These are phyloP conservation scores for Kuraishia borneana DNA, from an alignment of 805 yeast species.

Conservation along the genomic window DNA sequence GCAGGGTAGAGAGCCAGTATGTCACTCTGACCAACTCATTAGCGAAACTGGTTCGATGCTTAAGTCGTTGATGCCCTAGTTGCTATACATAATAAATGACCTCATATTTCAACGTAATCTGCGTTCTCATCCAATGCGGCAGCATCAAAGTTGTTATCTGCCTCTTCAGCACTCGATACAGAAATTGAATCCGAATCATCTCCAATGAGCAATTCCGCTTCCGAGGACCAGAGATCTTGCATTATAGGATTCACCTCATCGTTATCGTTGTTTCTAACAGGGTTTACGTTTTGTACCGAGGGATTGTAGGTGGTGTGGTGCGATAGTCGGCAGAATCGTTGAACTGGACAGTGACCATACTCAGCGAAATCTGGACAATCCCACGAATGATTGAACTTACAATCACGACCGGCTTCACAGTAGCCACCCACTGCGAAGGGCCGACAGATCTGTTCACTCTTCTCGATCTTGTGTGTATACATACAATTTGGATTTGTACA, in stretches of 20 bases:
- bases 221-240: background rate
- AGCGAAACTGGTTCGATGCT: too few relatives aligned
- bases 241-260: constrained; percentile 9
- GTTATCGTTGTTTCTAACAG: constrained; percentile 18
- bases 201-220: constrained; percentile 4
- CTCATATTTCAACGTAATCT: constrained; percentile 1
- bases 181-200: constrained; percentile 5
- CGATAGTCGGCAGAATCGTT: constrained; percentile 39
- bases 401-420: constrained; percentile 49
- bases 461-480: constrained; percentile 37
- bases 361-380: constrained; percentile 67
- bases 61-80: too few relatives aligned
- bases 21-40: too few relatives aligned
- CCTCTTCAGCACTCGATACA: background rate
- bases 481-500: constrained; percentile 40
- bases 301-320: constrained; percentile 27
- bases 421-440: constrained; percentile 60
- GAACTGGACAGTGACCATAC: constrained; percentile 45
- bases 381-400: constrained; percentile 44
- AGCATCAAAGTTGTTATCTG: constrained; percentile 6
- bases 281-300: constrained; percentile 3
- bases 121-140: constrained; percentile 1
- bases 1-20: too few relatives aligned
- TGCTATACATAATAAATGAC: too few relatives aligned
- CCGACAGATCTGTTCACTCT: constrained; percentile 36